Evolutionary conservation across 2,329 filamentous ascomycete species (phyloP).

Genomic region (Lizonia empirigonia): DNA sequence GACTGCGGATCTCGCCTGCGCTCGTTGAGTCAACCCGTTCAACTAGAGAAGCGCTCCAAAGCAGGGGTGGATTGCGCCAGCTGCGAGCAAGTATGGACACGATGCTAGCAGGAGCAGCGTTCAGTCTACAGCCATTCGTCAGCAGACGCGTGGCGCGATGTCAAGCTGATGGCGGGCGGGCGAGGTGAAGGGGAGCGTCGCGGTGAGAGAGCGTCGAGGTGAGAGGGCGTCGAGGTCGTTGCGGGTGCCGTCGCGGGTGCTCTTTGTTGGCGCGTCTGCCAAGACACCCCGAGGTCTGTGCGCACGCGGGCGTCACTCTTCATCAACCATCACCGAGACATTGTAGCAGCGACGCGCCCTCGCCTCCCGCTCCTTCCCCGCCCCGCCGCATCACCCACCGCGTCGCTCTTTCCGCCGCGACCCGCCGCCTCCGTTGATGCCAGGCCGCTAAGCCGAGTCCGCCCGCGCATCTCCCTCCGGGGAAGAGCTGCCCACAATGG

Average conservation of each 20-base stretch:
- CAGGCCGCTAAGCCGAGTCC: conserved; percentile 16
- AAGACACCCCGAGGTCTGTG: conserved; percentile 31
- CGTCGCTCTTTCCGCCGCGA: neutral
- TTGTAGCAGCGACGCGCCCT: conserved; percentile 24
- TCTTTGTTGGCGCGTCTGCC: conserved; percentile 38
- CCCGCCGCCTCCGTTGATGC: conserved; percentile 9
- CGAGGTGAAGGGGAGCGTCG: neutral
- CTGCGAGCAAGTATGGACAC: neutral
- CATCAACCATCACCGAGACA: conserved; percentile 20
- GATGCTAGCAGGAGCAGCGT: conserved; percentile 1
- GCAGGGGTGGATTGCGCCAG: neutral
- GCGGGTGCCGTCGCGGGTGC: conserved; percentile 17
- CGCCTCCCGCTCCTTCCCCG: conserved; percentile 12
- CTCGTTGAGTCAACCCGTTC: no score
- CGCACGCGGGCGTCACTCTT: conserved; percentile 27
- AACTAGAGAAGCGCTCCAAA: no score
- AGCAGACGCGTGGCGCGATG: conserved; percentile 1
- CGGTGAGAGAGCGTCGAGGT: no score
- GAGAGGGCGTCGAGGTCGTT: neutral
- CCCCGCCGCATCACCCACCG: conserved; percentile 13
- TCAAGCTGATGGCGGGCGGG: neutral
- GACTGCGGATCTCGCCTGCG: no score
- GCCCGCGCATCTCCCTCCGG: conserved; percentile 33
- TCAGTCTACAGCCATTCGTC: conserved; percentile 17
- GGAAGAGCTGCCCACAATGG: conserved; percentile 41